These are phyloP conservation scores for Musa troglodytarum DNA, from an alignment of 176 grass and related monocot genomes.

Conservation along the genomic window DNA sequence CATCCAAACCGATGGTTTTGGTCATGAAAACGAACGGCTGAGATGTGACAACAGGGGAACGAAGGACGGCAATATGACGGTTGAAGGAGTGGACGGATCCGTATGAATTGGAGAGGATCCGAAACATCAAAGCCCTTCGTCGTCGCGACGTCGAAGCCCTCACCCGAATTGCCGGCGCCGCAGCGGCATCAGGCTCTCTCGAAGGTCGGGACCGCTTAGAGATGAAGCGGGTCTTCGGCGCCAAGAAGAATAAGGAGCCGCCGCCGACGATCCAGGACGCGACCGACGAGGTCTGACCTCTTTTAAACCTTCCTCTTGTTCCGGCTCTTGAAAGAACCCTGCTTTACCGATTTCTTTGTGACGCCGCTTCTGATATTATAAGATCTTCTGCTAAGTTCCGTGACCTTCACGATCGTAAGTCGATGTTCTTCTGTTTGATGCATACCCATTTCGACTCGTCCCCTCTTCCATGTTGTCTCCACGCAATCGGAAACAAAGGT, in stretches of 20 bases:
- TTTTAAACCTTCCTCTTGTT: not conserved
- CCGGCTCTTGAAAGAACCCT: not conserved
- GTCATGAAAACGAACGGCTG: not conserved
- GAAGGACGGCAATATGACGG: not conserved
- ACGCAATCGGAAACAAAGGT: no score
- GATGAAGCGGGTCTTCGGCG: conserved; percentile 93
- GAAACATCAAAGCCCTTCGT: not conserved
- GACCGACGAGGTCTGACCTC: conserved; percentile 48
- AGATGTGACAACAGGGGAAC: not conserved
- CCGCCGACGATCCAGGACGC: conserved; percentile 77
- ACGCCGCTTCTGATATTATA: not conserved
- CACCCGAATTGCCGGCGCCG: not conserved
- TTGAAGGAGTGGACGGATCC: not conserved
- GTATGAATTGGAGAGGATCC: not conserved
- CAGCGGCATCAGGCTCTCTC: not conserved
- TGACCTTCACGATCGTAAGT: not conserved
- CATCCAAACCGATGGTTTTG: not conserved
- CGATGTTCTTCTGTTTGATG: not conserved
- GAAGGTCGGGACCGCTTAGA: not conserved
- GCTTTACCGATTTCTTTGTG: not conserved
- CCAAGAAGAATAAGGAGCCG: conserved; percentile 76
- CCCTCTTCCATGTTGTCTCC: no score
- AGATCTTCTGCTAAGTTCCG: not conserved
- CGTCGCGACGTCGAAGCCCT: not conserved
- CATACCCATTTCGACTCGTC: not conserved